Evolutionary conservation across 139 green algal species (phyloP), one percentile per base, ranked within the genome.

Genomic region (Micromonas pusilla): DNA sequence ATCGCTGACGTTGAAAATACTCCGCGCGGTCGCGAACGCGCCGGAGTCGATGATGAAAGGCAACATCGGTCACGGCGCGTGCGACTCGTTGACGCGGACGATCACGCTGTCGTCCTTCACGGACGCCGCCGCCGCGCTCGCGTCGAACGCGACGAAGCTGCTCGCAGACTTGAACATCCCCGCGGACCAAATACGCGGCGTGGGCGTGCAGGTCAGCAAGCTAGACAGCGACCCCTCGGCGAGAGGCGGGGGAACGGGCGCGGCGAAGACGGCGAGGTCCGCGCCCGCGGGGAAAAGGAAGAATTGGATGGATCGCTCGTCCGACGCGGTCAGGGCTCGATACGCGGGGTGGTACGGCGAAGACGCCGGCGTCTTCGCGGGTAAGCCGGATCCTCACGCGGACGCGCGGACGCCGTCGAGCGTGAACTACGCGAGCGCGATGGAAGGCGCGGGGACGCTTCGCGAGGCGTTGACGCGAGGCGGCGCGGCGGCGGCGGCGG

Each of bases 51-150:
- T 91, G 65, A 63, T 60, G n/a, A 37, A 78, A 23, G 97, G 96
- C 80, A 94, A 90, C 79, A 80, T 97, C 73, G 93, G 93, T 1
- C 89, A 94, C 79, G 93, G 93, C 21, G 38, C 74, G 3, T 97
- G 93, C 73, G 88, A 97, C 85, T 92, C 86, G 79, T 62, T 92
- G 0, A 90, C 80, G 70, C 70, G 85, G 45, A 85, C 66, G 19
- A 57, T 83, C 26, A 91, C 82, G 16, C 67, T 88, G 16, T 37
- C 52, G 5, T 32, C 62, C 38, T 78, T 76, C 68, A 83, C 78
- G 54, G 70, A 57, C 30, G 67, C 77, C 20, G 53, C 79, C 0
- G 53, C 57, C 1, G 87, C 91, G 3, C 45, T 95, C 21, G 77
- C 79, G 9, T 26, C 67, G 2, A 79, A 87, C 67, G 86, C 78